Percentiles rank a stretch among this genome's conserved stretches.
Evolutionary conservation across 805 yeast genomes (phyloP).

Genomic region (Starmerella apis): DNA sequence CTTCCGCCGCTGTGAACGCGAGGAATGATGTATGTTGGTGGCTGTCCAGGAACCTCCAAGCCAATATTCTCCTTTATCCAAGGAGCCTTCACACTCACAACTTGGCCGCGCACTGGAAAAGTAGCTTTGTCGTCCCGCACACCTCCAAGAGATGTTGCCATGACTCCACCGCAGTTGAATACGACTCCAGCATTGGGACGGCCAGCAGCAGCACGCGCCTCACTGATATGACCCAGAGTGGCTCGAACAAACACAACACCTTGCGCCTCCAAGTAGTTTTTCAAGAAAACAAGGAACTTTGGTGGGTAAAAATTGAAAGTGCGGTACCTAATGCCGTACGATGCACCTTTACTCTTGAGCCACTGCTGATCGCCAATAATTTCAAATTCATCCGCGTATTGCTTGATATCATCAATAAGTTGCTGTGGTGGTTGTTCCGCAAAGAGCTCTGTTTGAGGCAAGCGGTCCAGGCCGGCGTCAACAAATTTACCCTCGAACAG

Average conservation of each 20-base stretch:
- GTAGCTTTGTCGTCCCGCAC: constrained; percentile 46
- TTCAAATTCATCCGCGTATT: constrained; percentile 42
- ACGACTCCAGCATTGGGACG: constrained; percentile 9
- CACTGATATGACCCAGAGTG: constrained; percentile 44
- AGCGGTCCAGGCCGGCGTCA: constrained; percentile 44
- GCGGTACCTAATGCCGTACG: constrained; percentile 45
- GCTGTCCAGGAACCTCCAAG: constrained; percentile 13
- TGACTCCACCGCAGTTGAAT: constrained; percentile 50
- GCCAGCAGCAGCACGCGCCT: constrained; percentile 35
- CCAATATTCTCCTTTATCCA: constrained; percentile 47
- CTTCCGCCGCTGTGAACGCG: constrained; percentile 58
- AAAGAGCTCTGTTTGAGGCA: constrained; percentile 52
- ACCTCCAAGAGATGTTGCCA: constrained; percentile 55
- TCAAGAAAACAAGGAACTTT: constrained; percentile 42
- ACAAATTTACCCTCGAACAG: constrained; percentile 38
- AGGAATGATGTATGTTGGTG: constrained; percentile 60
- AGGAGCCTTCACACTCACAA: constrained; percentile 61
- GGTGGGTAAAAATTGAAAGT: constrained; percentile 72
- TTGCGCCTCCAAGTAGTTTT: constrained; percentile 34
- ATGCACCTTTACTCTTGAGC: constrained; percentile 42
- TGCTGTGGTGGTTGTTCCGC: constrained; percentile 39
- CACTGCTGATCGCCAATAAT: constrained; percentile 31
- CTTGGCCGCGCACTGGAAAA: constrained; percentile 74
- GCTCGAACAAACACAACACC: constrained; percentile 47
- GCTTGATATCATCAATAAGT: constrained; percentile 40